Evolutionary conservation across 139 green algal genomes (phyloP).

Genomic region (Nannochloris sp.): DNA sequence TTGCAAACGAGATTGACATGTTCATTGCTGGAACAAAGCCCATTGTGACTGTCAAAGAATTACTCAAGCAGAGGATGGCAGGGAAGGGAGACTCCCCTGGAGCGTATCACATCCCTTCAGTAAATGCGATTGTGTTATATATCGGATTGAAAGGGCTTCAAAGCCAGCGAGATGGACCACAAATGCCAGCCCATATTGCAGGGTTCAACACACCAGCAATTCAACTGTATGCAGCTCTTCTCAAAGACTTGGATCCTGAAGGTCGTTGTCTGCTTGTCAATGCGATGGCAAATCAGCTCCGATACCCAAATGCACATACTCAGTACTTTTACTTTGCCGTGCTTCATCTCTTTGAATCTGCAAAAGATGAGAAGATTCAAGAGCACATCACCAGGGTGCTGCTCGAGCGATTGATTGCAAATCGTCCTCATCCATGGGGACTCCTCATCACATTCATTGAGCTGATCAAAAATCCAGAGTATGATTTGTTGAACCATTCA

Average conservation of each 20-base stretch:
- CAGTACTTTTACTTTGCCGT: slow-evolving; percentile 96
- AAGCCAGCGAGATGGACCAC: background rate
- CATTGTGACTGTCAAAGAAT: slow-evolving; percentile 19
- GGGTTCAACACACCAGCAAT: slow-evolving; percentile 42
- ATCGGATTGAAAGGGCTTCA: slow-evolving; percentile 55
- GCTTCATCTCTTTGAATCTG: slow-evolving; percentile 85
- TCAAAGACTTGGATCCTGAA: slow-evolving; percentile 75
- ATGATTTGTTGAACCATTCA: slow-evolving; percentile 91
- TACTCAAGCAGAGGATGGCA: slow-evolving; percentile 51
- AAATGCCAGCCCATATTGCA: slow-evolving; percentile 16
- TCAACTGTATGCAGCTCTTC: slow-evolving; percentile 69
- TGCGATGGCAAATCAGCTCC: slow-evolving; percentile 95
- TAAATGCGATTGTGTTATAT: slow-evolving; percentile 92
- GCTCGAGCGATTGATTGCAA: slow-evolving; percentile 97
- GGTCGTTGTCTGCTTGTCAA: slow-evolving; percentile 94
- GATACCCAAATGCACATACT: slow-evolving; percentile 98
- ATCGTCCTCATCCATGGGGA: slow-evolving; percentile 83
- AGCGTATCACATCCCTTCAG: slow-evolving; percentile 69
- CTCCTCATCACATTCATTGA: slow-evolving; percentile 99
- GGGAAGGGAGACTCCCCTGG: slow-evolving; percentile 17
- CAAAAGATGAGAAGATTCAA: slow-evolving; percentile 53
- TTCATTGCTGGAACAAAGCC: slow-evolving; percentile 24
- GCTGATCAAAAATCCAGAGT: slow-evolving; percentile 98
- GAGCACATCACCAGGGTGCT: slow-evolving; percentile 97
- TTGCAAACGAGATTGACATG: slow-evolving; percentile 63